A percentile compares a stretch with the other conserved stretches of the same genome.
phyloP scores from a whole-genome alignment of 148 eudicot genomes.

The Beta vulgaris region DNA sequence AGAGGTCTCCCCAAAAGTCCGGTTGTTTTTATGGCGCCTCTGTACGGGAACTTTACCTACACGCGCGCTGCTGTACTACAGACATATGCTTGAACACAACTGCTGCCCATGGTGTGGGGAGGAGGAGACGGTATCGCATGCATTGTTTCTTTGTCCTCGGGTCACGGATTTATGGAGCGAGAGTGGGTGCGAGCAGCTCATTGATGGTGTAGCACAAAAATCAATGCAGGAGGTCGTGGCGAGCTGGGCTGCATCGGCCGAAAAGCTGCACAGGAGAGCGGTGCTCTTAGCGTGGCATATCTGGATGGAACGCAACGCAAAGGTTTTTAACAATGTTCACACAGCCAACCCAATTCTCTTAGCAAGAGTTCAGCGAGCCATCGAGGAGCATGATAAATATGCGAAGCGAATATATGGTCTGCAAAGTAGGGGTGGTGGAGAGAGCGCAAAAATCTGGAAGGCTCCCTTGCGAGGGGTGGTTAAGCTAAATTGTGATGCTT shows the following conservation, averaged over 20 bases:
- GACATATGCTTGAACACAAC: background rate
- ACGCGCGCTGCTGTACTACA: background rate
- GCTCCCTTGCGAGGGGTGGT: background rate
- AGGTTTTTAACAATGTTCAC: too few species aligned
- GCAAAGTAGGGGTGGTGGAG: rapidly evolving
- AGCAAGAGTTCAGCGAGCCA: too few species aligned
- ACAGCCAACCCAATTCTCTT: too few species aligned
- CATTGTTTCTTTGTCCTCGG: background rate
- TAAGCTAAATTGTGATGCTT: background rate
- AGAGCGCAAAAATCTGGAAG: background rate
- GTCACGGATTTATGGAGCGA: background rate
- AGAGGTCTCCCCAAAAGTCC: background rate
- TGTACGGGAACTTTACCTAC: background rate
- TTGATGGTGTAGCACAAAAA: rapidly evolving
- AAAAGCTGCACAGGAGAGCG: too few species aligned
- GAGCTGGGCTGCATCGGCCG: too few species aligned
- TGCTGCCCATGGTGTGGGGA: background rate
- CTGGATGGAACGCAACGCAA: too few species aligned
- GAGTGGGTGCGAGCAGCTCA: too few species aligned
- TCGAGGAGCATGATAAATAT: too few species aligned
- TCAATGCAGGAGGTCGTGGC: too few species aligned
- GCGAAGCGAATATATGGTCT: too few species aligned
- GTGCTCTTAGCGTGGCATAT: too few species aligned
- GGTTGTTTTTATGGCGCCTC: background rate
- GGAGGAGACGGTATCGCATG: background rate